A percentile compares a stretch with the other conserved stretches of the same genome.
phyloP scores from a whole-genome alignment of 768 basidiomycete species.

The Hydnomerulius pinastri region DNA sequence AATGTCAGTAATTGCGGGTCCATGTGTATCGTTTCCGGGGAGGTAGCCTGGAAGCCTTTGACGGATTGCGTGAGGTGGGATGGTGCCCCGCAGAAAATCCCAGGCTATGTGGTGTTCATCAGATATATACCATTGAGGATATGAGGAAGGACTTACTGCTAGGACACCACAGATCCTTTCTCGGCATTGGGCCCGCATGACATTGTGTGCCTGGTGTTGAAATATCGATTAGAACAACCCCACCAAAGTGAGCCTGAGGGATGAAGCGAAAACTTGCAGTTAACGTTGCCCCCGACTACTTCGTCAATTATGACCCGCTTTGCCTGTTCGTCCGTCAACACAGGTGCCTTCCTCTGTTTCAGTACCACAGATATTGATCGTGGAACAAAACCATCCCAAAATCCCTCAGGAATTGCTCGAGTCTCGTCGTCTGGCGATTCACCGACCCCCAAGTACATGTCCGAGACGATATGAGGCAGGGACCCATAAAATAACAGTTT shows the following conservation, averaged over 20 bases:
- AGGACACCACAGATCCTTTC: slow-evolving; percentile 20
- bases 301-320: slow-evolving; percentile 14
- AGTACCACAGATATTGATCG: background rate
- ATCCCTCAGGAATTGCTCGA: background rate
- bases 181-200: slow-evolving; percentile 15
- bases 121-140: background rate
- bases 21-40: background rate
- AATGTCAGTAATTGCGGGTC: background rate
- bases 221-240: background rate
- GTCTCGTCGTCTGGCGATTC: background rate
- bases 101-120: slow-evolving; percentile 3
- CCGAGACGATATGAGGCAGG: no score
- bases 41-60: slow-evolving; percentile 2
- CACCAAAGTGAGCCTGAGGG: background rate
- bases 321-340: background rate
- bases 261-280: slow-evolving; percentile 15
- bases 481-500: no score
- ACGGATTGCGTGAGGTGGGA: background rate
- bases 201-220: slow-evolving; percentile 11
- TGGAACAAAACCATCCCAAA: background rate
- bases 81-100: slow-evolving; percentile 1
- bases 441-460: no score
- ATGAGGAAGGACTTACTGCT: slow-evolving; percentile 19
- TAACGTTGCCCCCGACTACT: slow-evolving; percentile 15
- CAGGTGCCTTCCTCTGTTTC: background rate